These are phyloP conservation scores for Raddia guianensis DNA, from an alignment of 176 grass and related monocot species.

Conservation along the genomic window DNA sequence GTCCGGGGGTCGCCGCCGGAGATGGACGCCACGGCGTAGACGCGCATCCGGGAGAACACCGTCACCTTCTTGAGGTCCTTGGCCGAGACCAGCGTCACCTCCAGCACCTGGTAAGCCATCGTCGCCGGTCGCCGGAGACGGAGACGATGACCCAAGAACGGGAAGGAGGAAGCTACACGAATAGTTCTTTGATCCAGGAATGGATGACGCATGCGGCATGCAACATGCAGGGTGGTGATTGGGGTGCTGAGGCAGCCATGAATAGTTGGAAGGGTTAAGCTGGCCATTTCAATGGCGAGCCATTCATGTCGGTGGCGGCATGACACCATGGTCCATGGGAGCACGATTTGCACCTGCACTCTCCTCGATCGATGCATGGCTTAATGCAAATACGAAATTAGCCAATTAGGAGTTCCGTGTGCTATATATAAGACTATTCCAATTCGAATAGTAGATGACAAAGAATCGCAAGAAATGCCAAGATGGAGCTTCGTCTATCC, in stretches of 20 bases:
- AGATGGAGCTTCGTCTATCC: no score
- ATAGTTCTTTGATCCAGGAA: no score
- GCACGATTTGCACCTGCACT: no score
- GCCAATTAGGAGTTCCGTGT: no score
- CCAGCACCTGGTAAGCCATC: constrained; percentile 62
- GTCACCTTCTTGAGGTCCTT: constrained; percentile 80
- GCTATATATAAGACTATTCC: no score
- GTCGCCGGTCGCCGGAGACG: neutral
- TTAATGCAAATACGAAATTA: no score
- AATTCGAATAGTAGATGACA: no score
- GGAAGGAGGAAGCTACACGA: neutral
- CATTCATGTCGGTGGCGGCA: neutral
- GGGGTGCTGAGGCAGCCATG: neutral
- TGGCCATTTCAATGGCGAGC: neutral
- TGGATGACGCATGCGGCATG: neutral
- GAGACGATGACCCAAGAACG: neutral
- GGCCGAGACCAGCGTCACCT: constrained; percentile 80
- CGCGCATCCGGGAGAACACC: constrained; percentile 76
- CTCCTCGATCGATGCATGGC: no score
- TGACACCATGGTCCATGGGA: no score
- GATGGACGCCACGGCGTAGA: constrained; percentile 77
- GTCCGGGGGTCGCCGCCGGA: constrained; percentile 57
- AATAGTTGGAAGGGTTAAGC: constrained; percentile 26
- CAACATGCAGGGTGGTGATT: neutral
- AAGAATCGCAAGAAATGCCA: no score